Conservation (phyloP, 108 stramenopile genomes). For the Pseudonitzschia pungens region DNA sequence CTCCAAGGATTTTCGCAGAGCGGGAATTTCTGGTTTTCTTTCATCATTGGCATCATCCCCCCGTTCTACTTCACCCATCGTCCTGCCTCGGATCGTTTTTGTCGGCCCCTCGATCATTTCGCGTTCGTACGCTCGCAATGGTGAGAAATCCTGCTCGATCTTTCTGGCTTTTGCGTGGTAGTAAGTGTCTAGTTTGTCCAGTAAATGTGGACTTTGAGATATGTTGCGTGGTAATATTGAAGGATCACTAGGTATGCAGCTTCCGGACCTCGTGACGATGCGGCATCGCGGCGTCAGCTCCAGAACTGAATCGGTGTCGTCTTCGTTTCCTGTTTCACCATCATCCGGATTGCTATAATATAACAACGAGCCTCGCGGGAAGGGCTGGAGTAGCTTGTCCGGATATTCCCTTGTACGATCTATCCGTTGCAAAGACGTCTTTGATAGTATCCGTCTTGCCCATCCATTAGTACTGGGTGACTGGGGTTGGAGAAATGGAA, state of each 20-base stretch:
- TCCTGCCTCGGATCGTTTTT: neutral
- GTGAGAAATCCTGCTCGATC: conserved; percentile 3
- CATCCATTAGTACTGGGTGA: neutral
- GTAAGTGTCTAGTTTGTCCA: conserved; percentile 51
- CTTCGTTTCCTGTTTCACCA: conserved; percentile 6
- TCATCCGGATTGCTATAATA: neutral
- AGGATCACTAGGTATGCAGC: conserved; percentile 21
- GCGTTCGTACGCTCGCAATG: neutral
- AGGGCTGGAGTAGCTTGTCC: neutral
- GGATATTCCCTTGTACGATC: neutral
- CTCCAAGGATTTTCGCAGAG: conserved; percentile 55
- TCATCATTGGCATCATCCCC: conserved; percentile 36
- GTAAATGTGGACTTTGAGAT: conserved; percentile 31
- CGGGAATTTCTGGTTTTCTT: conserved; percentile 18
- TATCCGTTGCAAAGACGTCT: neutral
- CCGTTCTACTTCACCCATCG: neutral
- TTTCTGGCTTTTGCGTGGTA: conserved; percentile 55
- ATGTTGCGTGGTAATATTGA: conserved; percentile 20
- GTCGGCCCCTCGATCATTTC: neutral
- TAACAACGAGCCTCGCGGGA: neutral
- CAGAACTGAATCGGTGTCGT: neutral
- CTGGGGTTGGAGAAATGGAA: neutral
- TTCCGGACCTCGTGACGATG: conserved; percentile 25
- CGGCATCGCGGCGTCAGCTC: conserved; percentile 22
- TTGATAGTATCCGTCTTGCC: neutral